These are phyloP conservation scores for Raffaelea albimanens DNA, from an alignment of 2,329 filamentous ascomycete genomes.

Conservation along the genomic window DNA sequence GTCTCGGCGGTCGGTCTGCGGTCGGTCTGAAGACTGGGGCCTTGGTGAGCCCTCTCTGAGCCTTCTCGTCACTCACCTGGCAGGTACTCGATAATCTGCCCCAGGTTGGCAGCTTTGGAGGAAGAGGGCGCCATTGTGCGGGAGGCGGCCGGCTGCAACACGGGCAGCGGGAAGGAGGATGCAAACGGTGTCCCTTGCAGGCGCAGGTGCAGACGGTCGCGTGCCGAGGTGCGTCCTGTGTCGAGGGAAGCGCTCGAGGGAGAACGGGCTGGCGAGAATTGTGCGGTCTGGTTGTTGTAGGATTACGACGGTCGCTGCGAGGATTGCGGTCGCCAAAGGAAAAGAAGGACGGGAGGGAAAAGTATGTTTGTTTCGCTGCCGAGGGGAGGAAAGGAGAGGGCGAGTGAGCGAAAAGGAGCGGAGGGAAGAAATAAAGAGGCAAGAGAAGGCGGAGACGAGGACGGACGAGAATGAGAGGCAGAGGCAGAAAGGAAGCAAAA, in stretches of 20 bases:
- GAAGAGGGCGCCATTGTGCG: slow-evolving; percentile 42
- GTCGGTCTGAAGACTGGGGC: slow-evolving; percentile 22
- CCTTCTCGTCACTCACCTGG: too few relatives aligned
- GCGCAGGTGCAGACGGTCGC: too few relatives aligned
- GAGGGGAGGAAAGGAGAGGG: neutral
- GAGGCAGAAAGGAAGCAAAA: neutral
- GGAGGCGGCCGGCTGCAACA: neutral
- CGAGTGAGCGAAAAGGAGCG: neutral
- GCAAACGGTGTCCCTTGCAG: too few relatives aligned
- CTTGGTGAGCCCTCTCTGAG: too few relatives aligned
- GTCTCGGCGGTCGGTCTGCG: slow-evolving; percentile 22
- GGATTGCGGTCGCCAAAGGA: too few relatives aligned
- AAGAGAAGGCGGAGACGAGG: neutral
- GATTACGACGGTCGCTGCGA: too few relatives aligned
- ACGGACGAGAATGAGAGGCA: neutral
- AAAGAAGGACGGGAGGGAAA: too few relatives aligned
- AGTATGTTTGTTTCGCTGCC: neutral
- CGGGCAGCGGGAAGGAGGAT: neutral
- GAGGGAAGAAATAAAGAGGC: neutral
- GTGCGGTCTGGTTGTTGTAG: too few relatives aligned
- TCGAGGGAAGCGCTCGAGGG: too few relatives aligned
- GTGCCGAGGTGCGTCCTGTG: too few relatives aligned
- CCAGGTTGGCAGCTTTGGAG: slow-evolving; percentile 51
- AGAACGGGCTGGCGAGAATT: too few relatives aligned
- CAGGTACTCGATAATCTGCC: slow-evolving; percentile 93